Evolutionary conservation across 805 yeast genomes (phyloP).

Genomic region (Priceomyces melissophilus): DNA sequence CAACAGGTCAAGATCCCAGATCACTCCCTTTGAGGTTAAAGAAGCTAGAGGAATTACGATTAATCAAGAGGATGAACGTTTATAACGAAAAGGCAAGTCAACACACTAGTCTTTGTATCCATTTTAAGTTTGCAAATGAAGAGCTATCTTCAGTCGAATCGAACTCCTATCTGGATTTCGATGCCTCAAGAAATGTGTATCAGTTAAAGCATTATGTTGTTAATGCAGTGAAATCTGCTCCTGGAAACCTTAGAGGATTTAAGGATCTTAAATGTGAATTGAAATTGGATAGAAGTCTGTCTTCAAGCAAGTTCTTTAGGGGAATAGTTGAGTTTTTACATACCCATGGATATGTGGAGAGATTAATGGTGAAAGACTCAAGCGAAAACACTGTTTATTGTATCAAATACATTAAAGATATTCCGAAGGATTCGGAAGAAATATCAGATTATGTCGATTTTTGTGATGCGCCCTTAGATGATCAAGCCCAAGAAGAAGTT

Average conservation of each 20-base stretch:
- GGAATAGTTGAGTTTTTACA: conserved; percentile 46
- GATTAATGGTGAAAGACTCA: conserved; percentile 45
- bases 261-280: conserved; percentile 60
- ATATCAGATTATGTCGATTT: conserved; percentile 36
- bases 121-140: conserved; percentile 41
- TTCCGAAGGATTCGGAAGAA: conserved; percentile 46
- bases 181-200: conserved; percentile 26
- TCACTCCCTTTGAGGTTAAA: conserved; percentile 64
- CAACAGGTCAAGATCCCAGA: conserved; percentile 67
- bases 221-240: conserved; percentile 52
- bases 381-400: conserved; percentile 33
- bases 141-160: conserved; percentile 19
- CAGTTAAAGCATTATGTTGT: conserved; percentile 38
- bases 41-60: conserved; percentile 46
- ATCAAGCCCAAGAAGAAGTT: conserved; percentile 18
- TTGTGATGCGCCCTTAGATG: conserved; percentile 18
- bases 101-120: conserved; percentile 52
- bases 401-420: conserved; percentile 40
- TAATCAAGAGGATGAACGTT: conserved; percentile 40
- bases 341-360: conserved; percentile 44
- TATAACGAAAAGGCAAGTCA: conserved; percentile 40
- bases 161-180: conserved; percentile 21
- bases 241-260: conserved; percentile 57
- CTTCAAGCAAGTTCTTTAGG: conserved; percentile 45
- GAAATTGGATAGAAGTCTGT: conserved; percentile 41